Base-by-base conservation (phyloP, 805 yeast species). In the Komagataella phaffii region DNA sequence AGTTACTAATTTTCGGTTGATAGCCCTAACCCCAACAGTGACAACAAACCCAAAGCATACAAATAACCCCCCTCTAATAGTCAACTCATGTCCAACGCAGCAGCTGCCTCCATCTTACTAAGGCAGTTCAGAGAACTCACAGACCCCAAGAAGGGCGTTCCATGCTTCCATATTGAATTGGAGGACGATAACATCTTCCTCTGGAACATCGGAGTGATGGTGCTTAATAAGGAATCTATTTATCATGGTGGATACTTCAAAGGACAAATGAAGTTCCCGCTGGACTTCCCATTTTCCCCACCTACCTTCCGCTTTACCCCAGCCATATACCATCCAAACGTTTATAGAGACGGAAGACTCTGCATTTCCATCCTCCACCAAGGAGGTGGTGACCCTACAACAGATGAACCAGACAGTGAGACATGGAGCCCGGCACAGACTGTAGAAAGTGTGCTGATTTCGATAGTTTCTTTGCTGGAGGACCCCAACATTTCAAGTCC, bases 391-490 rank as follows among this genome's bases (percentile, higher is more conserved):
- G 96, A 89, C 63, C 86, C 85, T 17, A 83, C 91, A 50, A 78
- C 87, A 44, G 96, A 88, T 57, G 96, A 90, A 66, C 91, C 90
- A 2, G 96, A 88, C 60, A 83, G 84, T 53, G 97, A 90, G 69
- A 89, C 95, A 17, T 89, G 97, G 97, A 80, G 86, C 18, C 95
- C 90, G 2, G 93, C 88, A 2, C 96, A 90, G 70, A 84, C 93
- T 21, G 97, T 88, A 7, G 97, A 91, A 68, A 74, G 86, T 36
- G 96, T 91, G 7, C 76, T 91, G 61, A 85, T 91, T 52, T 86
- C 96, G 40, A 90, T 91, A 57, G 85, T 91, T 17, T 88, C 96
- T 7, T 75, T 91, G 50, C 75, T 91, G 59, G 96, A 89, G 61
- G 97, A 91, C 65, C 98, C 98, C 51, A 91, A 91, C 69, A 83